A percentile compares a stretch with the other conserved stretches of the same genome.
Evolutionary conservation across 2,329 filamentous ascomycete species (phyloP).

Genomic region (Mycosphaerella arachidis): DNA sequence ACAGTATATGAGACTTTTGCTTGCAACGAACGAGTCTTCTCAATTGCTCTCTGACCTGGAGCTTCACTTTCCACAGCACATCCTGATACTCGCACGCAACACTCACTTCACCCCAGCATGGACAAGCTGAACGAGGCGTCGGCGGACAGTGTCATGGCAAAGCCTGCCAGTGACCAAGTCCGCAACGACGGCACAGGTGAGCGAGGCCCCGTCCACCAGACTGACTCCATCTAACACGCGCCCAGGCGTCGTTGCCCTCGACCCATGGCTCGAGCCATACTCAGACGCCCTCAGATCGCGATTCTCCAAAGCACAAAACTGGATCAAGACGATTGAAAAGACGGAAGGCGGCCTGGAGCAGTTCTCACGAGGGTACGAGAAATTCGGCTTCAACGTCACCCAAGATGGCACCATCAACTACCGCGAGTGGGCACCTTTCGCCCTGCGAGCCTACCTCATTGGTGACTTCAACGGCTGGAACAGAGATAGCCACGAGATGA

Average conservation of each 20-base stretch:
- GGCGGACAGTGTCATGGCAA: constrained; percentile 41
- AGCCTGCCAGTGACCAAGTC: constrained; percentile 48
- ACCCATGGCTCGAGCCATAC: constrained; percentile 87
- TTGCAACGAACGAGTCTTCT: neutral
- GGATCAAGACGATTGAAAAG: constrained; percentile 79
- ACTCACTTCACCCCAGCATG: constrained; percentile 25
- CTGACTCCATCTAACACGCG: constrained; percentile 20
- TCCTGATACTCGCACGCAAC: neutral
- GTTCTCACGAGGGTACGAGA: constrained; percentile 83
- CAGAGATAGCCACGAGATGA: constrained; percentile 77
- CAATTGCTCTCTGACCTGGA: neutral
- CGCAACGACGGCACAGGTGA: constrained; percentile 69
- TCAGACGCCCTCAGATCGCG: constrained; percentile 69
- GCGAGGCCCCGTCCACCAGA: neutral
- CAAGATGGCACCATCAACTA: constrained; percentile 82
- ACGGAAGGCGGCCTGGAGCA: constrained; percentile 85
- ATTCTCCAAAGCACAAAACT: constrained; percentile 74
- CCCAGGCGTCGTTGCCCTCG: constrained; percentile 76
- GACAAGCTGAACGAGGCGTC: constrained; percentile 43
- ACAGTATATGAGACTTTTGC: neutral
- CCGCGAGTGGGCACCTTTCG: constrained; percentile 94
- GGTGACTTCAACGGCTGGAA: constrained; percentile 98
- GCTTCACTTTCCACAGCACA: neutral
- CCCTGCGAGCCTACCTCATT: constrained; percentile 74
- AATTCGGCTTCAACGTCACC: constrained; percentile 78